Percentiles rank a stretch among this genome's conserved stretches.
These are phyloP conservation scores for Meira miltonrushii DNA, from an alignment of 1,284 basidiomycete genomes.

Conservation along the genomic window DNA sequence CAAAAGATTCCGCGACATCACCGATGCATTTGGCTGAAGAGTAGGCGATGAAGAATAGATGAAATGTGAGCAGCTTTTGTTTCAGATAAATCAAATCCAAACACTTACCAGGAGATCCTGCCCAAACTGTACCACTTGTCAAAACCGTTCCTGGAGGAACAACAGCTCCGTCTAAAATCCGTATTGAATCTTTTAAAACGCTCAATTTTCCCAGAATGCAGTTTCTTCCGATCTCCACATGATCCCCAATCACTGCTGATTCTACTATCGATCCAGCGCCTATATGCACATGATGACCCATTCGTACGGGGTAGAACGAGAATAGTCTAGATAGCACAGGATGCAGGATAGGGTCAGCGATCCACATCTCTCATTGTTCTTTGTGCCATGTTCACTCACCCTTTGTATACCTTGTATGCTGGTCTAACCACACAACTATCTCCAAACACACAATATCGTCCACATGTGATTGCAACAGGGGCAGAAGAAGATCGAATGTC, in stretches of 20 bases:
- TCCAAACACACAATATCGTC: slow-evolving; percentile 84
- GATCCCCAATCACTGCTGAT: slow-evolving; percentile 86
- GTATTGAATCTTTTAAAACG: slow-evolving; percentile 92
- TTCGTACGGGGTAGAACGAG: slow-evolving; percentile 96
- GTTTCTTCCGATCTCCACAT: slow-evolving; percentile 90
- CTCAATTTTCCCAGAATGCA: slow-evolving; percentile 89
- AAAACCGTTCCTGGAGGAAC: slow-evolving; percentile 88
- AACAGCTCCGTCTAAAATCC: slow-evolving; percentile 78
- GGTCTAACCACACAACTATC: slow-evolving; percentile 77
- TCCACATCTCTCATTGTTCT: not conserved
- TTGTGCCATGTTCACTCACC: slow-evolving; percentile 58
- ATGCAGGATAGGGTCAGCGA: not conserved
- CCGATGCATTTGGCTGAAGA: slow-evolving; percentile 76
- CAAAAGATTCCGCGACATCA: slow-evolving; percentile 82
- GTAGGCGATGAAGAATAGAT: slow-evolving; percentile 1
- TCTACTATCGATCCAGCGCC: slow-evolving; percentile 82
- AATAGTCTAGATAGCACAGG: slow-evolving; percentile 58
- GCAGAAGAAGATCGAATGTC: not conserved
- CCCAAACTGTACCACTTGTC: slow-evolving; percentile 76
- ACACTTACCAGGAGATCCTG: slow-evolving; percentile 74
- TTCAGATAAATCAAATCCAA: not conserved
- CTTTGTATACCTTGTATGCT: slow-evolving; percentile 58
- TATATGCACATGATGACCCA: slow-evolving; percentile 90
- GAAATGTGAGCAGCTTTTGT: slow-evolving; percentile 4
- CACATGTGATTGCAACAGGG: slow-evolving; percentile 82